Base-by-base conservation (phyloP, 345 rosid genomes). In the Moricandia moricandioides region DNA sequence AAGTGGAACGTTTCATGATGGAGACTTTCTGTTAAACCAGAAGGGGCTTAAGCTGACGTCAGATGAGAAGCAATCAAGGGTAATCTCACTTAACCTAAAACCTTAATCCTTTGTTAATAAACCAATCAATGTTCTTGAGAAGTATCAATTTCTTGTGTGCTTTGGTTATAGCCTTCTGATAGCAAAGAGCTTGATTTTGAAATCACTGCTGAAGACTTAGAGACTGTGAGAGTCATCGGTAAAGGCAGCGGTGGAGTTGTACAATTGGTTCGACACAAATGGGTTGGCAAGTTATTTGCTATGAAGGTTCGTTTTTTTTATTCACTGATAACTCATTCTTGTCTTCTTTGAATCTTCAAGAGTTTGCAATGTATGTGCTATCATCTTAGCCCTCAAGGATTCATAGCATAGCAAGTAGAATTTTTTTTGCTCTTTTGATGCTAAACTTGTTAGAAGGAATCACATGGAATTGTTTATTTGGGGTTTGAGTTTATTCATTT, bases 401-500 rank as follows among this genome's bases (percentile, higher is more conserved):
- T 31, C 21, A 11, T 26, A 55, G 8, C 56, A 7, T 65, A 47
- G 45, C 12, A 57, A 66, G 3, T 40, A 34, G 47, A 13, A 66
- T n/a, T 66, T 57, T 27, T 67, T 33, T 67, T 24, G 62, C 33
- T 59, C 56, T 59, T 67, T 58, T n/a, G 13, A 73, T 73, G 0
- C 2, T 37, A 16, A 33, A 39, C 30, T 60, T 3, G 18, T 52
- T 67, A 16, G n/a, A 47, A n/a, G 37, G 17, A 54, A 10, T 7
- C 63, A 55, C 17, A 45, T 45, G 55, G 18, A 65, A 1, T 35
- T 35, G 8, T 35, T 35, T 35, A 35, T 7, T 35, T 35, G 40
- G 11, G 40, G 40, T 35, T 35, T 35, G 26, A 69, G 26, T 56
- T 35, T 9, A 5, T 61, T 52, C 62, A 5, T 45, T 72, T 17